Evolutionary conservation across 2,329 filamentous ascomycete species (phyloP).

Genomic region (Plenodomus lindquistii): DNA sequence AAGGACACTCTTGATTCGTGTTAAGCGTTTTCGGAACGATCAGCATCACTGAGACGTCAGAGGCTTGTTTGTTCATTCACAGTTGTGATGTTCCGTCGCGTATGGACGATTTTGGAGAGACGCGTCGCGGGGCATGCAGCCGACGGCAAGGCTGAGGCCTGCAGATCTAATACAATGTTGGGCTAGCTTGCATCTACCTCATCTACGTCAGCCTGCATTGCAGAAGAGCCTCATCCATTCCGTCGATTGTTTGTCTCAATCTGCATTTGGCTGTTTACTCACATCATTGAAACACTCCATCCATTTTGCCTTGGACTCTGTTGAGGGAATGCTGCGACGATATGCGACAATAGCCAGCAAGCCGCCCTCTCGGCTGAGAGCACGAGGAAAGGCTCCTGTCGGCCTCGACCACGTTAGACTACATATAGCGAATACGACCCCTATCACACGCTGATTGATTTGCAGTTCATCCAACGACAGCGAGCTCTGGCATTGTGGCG

Average conservation of each 20-base stretch:
- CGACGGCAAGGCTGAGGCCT: slow-evolving; percentile 2
- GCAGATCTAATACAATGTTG: slow-evolving; percentile 7
- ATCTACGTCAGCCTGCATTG: slow-evolving; percentile 26
- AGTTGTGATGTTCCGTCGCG: not conserved
- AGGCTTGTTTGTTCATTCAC: not conserved
- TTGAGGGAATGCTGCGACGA: slow-evolving; percentile 31
- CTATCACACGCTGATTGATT: slow-evolving; percentile 8
- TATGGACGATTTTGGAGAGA: slow-evolving; percentile 1
- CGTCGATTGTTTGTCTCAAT: slow-evolving; percentile 3
- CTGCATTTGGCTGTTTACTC: not conserved
- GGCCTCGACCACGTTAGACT: slow-evolving; percentile 37
- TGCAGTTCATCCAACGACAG: slow-evolving; percentile 55
- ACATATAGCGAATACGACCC: not conserved
- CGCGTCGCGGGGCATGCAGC: slow-evolving; percentile 15
- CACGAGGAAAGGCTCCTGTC: slow-evolving; percentile 37
- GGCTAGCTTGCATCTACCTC: slow-evolving; percentile 1
- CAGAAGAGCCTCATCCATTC: slow-evolving; percentile 10
- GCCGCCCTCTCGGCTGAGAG: slow-evolving; percentile 32
- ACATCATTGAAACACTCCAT: not conserved
- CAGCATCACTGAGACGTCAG: not conserved
- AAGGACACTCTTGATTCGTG: too few species aligned
- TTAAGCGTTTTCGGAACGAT: too few species aligned
- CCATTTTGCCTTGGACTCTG: not conserved
- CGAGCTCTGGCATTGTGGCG: slow-evolving; percentile 53
- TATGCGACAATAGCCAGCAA: slow-evolving; percentile 41